A percentile compares a stretch with the other conserved stretches of the same genome.
phyloP scores from a whole-genome alignment of 805 yeast species.

The Priceomyces melissophilus region DNA sequence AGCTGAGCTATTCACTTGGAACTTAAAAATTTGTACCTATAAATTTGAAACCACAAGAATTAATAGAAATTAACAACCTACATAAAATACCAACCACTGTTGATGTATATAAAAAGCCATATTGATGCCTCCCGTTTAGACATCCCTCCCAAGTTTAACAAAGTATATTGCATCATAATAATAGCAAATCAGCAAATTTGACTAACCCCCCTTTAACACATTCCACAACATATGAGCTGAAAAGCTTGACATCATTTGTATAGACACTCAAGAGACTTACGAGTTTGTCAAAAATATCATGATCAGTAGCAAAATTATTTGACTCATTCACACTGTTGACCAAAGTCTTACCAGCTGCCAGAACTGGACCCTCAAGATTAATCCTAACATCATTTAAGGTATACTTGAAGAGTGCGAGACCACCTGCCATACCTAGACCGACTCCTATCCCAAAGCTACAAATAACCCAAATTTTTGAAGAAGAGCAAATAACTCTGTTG shows the following conservation, averaged over 20 bases:
- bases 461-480: slow-evolving; percentile 19
- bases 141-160: background rate
- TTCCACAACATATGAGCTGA: slow-evolving; percentile 15
- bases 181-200: slow-evolving; percentile 13
- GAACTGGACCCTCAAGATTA: background rate
- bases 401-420: slow-evolving; percentile 15
- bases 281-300: slow-evolving; percentile 6
- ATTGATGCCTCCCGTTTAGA: background rate
- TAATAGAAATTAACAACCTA: background rate
- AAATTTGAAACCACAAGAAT: background rate
- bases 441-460: slow-evolving; percentile 36
- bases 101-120: background rate
- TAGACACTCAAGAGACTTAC: slow-evolving; percentile 3
- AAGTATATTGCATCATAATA: background rate
- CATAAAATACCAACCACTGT: background rate
- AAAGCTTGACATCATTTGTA: slow-evolving; percentile 4
- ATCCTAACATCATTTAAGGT: background rate
- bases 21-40: background rate
- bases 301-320: background rate
- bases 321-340: background rate
- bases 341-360: slow-evolving; percentile 2
- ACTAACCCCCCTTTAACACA: slow-evolving; percentile 24
- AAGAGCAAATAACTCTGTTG: slow-evolving; percentile 9
- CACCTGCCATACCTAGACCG: slow-evolving; percentile 33
- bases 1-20: slow-evolving; percentile 22